A percentile compares a stretch with the other conserved stretches of the same genome.
phyloP scores from a whole-genome alignment of 192 early-diverging fungal species.

The Coemansia sp. region DNA sequence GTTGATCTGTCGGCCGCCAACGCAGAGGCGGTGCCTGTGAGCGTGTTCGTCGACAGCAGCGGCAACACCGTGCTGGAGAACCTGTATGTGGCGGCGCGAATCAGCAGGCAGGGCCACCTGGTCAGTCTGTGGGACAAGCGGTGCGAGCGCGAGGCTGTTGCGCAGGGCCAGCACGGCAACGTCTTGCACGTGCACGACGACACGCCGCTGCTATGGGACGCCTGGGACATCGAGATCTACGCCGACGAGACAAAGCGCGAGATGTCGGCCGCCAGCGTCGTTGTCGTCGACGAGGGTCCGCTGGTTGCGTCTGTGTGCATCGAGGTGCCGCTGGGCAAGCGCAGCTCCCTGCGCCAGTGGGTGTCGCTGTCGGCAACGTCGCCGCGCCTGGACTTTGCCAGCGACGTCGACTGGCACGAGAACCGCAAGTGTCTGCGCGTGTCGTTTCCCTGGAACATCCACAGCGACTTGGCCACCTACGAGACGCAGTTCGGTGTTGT shows the following conservation, averaged over 20 bases:
- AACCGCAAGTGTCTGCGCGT: conserved; percentile 87
- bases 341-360: conserved; percentile 69
- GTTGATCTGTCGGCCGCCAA: conserved; percentile 9
- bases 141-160: conserved; percentile 56
- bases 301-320: conserved; percentile 72
- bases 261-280: conserved; percentile 49
- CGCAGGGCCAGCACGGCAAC: conserved; percentile 56
- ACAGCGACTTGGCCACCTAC: conserved; percentile 84
- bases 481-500: conserved; percentile 94
- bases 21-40: conserved; percentile 28
- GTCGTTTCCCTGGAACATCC: conserved; percentile 86
- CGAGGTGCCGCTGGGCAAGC: conserved; percentile 62
- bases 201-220: conserved; percentile 86
- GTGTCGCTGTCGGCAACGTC: conserved; percentile 77
- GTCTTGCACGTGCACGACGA: conserved; percentile 84
- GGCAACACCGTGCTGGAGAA: conserved; percentile 69
- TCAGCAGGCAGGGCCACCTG: conserved; percentile 76
- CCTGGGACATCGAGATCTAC: conserved; percentile 90
- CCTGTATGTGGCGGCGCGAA: conserved; percentile 64
- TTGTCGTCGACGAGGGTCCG: conserved; percentile 76
- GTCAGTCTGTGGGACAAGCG: conserved; percentile 64
- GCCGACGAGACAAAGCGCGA: conserved; percentile 83
- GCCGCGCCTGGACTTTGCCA: conserved; percentile 83
- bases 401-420: conserved; percentile 90
- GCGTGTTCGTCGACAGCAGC: conserved; percentile 19